Percentiles rank a stretch among this genome's conserved stretches.
Evolutionary conservation across 805 yeast genomes (phyloP).

Genomic region (Nakazawaea wyomingensis): DNA sequence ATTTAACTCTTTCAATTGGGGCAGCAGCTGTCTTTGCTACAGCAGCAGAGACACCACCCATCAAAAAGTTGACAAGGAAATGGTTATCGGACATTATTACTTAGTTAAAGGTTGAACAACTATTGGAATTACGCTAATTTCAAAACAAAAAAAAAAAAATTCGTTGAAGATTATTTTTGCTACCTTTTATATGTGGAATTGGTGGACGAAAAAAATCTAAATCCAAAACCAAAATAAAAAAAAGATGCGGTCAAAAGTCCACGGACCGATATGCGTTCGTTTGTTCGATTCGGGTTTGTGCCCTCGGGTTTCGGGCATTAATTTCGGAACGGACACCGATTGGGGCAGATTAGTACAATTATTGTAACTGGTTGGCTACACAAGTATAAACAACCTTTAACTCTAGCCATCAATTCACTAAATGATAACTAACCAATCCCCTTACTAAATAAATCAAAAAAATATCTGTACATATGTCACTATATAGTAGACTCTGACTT

Average conservation of each 20-base stretch:
- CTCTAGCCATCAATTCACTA: no score
- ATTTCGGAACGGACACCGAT: not conserved
- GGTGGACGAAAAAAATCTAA: conserved; percentile 1
- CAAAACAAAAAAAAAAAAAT: not conserved
- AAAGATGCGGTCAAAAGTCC: not conserved
- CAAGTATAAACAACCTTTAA: no score
- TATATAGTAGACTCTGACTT: no score
- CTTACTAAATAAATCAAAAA: no score
- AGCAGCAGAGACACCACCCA: conserved; percentile 99
- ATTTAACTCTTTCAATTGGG: conserved; percentile 95
- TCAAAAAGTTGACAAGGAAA: conserved; percentile 67
- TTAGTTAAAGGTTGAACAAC: not conserved
- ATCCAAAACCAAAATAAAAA: not conserved
- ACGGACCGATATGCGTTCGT: not conserved
- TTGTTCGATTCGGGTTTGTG: not conserved
- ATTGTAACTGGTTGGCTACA: no score
- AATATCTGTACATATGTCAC: no score
- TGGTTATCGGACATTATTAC: not conserved
- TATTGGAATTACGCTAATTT: conserved; percentile 1
- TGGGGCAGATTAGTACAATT: no score
- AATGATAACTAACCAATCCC: no score
- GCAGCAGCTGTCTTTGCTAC: conserved; percentile 98
- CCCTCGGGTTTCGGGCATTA: not conserved
- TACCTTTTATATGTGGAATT: not conserved
- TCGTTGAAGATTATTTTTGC: conserved; percentile 1